A percentile compares a stretch with the other conserved stretches of the same genome.
phyloP scores from a whole-genome alignment of 345 rosid genomes.

The Chamaenerion angustifolium region DNA sequence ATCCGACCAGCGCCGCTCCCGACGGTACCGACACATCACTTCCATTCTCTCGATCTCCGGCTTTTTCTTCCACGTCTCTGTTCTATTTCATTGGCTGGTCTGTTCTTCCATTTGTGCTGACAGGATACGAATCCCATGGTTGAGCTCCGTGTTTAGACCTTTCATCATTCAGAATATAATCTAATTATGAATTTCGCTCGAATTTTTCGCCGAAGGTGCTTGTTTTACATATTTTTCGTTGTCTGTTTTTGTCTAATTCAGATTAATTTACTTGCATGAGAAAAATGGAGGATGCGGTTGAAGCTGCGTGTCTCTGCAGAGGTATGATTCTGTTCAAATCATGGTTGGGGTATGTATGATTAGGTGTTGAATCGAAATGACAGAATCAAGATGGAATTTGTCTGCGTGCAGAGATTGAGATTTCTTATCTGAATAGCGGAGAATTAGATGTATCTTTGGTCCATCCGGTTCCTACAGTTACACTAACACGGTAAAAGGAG shows the following conservation, averaged over 20 bases:
- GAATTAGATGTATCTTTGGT: constrained; percentile 8
- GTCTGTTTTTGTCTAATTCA: constrained; percentile 2
- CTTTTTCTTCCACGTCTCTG: too few species aligned
- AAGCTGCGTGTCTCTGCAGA: neutral
- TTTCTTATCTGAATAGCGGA: constrained; percentile 9
- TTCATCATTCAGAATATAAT: neutral
- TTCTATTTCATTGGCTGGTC: too few species aligned
- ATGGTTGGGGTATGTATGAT: too few species aligned
- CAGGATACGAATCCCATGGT: neutral
- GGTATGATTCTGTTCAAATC: neutral
- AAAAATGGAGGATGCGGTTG: neutral
- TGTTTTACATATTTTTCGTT: neutral
- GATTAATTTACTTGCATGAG: neutral
- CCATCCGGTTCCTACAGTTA: neutral
- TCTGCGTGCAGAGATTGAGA: constrained; percentile 20
- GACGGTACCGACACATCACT: constrained; percentile 12
- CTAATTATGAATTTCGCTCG: neutral
- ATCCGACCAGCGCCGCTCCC: constrained; percentile 10
- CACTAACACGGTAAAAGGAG: constrained; percentile 5
- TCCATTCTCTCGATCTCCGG: neutral
- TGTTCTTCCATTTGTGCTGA: neutral
- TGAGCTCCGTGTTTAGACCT: neutral
- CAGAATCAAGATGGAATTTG: constrained; percentile 21
- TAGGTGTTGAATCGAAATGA: neutral
- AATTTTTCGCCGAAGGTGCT: neutral